Evolutionary conservation across 768 basidiomycete species (phyloP), one percentile per base, ranked within the genome.

Genomic region (Termitomyces sp.): DNA sequence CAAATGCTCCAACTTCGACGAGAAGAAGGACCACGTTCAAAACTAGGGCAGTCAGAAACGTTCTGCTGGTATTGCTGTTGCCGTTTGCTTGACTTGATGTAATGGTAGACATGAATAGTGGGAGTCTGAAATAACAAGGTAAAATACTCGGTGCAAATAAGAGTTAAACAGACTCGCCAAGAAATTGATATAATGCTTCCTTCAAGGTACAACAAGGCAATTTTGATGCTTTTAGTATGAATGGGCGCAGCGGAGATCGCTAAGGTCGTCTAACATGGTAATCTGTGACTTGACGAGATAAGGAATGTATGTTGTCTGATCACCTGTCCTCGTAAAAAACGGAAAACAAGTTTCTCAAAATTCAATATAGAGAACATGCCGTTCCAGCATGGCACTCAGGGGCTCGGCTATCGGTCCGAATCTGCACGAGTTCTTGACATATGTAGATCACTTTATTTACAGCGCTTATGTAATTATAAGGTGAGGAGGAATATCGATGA

Each of bases 41-140:
- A 16, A 80, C 79, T 13, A 89, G 69, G 6, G 86, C 79, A 30
- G 86, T 85, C 52, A 84, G 47, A 66, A 89, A 90, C 2, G 82
- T 76, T 48, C 75, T 69, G 0, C 79, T 74, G 38, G 75, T 72
- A 62, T 64, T 72, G 56, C 63, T 70, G 61, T 64, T 72, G 57
- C 63, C 67, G 40, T 68, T 63, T 9, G 64, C 67, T 54, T 70
- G 67, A 9, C 59, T 53, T 16, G 72, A 62, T 48, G 67, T 59
- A 54, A 72, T 67, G n/a, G 65, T 58, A 16, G 69, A 68, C 68
- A 71, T 70, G 30, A 11, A 22, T 16, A 32, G 43, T 30, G 16
- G 41, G 8, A 32, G 36, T 14, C 33, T 35, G 33, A 35, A 45
- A 22, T 16, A 4, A 50, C 33, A 22, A 22, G 13, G 22, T 2